phyloP scores from a whole-genome alignment of 106 monocot species.

The Dioscorea alata region DNA sequence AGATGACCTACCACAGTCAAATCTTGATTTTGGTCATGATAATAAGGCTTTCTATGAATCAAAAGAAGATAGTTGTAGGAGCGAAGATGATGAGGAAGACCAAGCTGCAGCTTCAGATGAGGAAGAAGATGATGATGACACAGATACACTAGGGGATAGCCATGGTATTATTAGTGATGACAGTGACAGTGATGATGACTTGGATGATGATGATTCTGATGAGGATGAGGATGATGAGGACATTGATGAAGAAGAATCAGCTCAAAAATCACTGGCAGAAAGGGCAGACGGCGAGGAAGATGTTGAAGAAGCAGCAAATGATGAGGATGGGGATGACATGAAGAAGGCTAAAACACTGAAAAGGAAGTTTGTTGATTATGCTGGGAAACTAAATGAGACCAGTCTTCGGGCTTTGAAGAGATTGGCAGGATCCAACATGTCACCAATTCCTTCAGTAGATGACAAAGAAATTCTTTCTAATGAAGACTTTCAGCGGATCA shows the following conservation, averaged over 20 bases:
- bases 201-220: slow-evolving; percentile 15
- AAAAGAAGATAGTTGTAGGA: slow-evolving; percentile 17
- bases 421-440: slow-evolving; percentile 40
- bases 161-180: slow-evolving; percentile 8
- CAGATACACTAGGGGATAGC: not conserved
- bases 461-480: slow-evolving; percentile 77
- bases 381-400: slow-evolving; percentile 45
- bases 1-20: slow-evolving; percentile 10
- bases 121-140: slow-evolving; percentile 8
- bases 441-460: slow-evolving; percentile 15
- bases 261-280: not conserved
- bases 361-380: slow-evolving; percentile 59
- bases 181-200: slow-evolving; percentile 12
- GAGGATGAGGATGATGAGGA: slow-evolving; percentile 9
- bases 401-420: slow-evolving; percentile 82
- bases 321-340: slow-evolving; percentile 21
- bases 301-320: slow-evolving; percentile 11
- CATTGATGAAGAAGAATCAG: slow-evolving; percentile 13
- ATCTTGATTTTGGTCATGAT: not conserved
- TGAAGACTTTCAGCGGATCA: slow-evolving; percentile 88
- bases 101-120: slow-evolving; percentile 4
- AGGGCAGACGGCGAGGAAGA: slow-evolving; percentile 4
- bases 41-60: not conserved
- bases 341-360: slow-evolving; percentile 35
- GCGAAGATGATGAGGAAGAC: slow-evolving; percentile 19